Percentiles rank a stretch among this genome's conserved stretches.
phyloP scores from a whole-genome alignment of 2,329 filamentous ascomycete species.

The Ophiocordyceps camponoti-floridani region DNA sequence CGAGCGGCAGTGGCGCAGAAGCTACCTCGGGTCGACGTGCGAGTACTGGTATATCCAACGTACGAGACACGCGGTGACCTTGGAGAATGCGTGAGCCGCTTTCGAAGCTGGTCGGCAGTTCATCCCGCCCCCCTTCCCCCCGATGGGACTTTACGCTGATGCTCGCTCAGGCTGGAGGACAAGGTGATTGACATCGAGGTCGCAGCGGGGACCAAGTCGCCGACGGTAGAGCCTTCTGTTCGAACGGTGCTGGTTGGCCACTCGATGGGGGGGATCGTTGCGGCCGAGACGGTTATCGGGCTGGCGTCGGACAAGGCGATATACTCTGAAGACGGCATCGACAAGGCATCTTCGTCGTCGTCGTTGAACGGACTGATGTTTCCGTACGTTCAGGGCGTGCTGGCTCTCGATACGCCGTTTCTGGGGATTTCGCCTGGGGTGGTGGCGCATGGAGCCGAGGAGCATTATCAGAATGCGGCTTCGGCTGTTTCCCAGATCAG shows the following conservation, averaged over 20 bases:
- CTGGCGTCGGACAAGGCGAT: slow-evolving; percentile 41
- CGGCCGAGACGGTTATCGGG: slow-evolving; percentile 68
- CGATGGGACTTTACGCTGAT: not conserved
- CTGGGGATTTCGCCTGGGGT: slow-evolving; percentile 66
- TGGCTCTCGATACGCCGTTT: slow-evolving; percentile 91
- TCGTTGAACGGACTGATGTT: slow-evolving; percentile 60
- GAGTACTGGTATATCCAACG: slow-evolving; percentile 55
- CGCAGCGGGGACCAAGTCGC: slow-evolving; percentile 57
- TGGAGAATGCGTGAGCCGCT: slow-evolving; percentile 48
- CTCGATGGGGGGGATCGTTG: slow-evolving; percentile 87
- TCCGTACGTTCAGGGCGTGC: slow-evolving; percentile 74
- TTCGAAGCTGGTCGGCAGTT: slow-evolving; percentile 50
- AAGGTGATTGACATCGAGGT: slow-evolving; percentile 93
- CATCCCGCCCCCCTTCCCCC: not conserved
- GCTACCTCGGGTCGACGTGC: slow-evolving; percentile 51
- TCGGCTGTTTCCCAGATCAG: slow-evolving; percentile 50
- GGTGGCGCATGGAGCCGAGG: slow-evolving; percentile 74
- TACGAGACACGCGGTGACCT: slow-evolving; percentile 73
- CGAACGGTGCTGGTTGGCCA: slow-evolving; percentile 71
- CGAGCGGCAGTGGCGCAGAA: slow-evolving; percentile 42
- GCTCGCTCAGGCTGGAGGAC: slow-evolving; percentile 51
- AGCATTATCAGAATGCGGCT: slow-evolving; percentile 57
- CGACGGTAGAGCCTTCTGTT: slow-evolving; percentile 73
- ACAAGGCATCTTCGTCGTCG: slow-evolving; percentile 14
- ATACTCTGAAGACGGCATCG: slow-evolving; percentile 24